Evolutionary conservation across 2,329 filamentous ascomycete species (phyloP).

Genomic region (Monosporascus sp.): DNA sequence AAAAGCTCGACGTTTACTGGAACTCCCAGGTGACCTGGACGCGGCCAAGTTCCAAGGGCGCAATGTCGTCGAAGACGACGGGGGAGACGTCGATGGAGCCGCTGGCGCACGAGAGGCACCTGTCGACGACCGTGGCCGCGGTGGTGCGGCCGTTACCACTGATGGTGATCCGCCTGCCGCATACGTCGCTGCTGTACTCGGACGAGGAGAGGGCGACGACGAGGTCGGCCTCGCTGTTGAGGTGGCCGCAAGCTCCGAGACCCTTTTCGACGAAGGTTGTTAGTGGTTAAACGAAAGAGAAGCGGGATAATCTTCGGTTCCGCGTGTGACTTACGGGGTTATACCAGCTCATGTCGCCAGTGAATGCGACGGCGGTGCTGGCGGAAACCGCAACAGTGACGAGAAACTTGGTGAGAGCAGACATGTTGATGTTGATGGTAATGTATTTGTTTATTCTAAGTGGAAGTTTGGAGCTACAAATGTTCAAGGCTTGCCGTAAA

Average conservation of each 20-base stretch:
- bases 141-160: constrained; percentile 16
- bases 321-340: constrained; percentile 1
- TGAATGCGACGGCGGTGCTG: constrained; percentile 6
- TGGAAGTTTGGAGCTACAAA: background rate
- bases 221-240: constrained; percentile 10
- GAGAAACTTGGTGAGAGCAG: background rate
- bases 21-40: constrained; percentile 19
- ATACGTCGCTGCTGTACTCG: constrained; percentile 14
- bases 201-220: constrained; percentile 20
- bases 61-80: constrained; percentile 15
- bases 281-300: background rate
- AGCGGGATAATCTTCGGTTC: background rate
- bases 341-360: constrained; percentile 22
- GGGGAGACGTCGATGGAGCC: constrained; percentile 25
- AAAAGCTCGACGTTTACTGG: background rate
- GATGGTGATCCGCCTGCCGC: constrained; percentile 21
- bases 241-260: constrained; percentile 17
- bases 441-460: background rate
- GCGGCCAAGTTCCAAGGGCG: constrained; percentile 6
- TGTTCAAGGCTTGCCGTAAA: background rate
- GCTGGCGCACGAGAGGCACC: constrained; percentile 18
- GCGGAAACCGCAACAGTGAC: background rate
- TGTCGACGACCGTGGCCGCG: constrained; percentile 21
- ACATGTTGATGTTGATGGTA: background rate
- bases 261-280: constrained; percentile 3